phyloP scores from a whole-genome alignment of 2,329 filamentous ascomycete genomes.

The Leptographium galeiforme region DNA sequence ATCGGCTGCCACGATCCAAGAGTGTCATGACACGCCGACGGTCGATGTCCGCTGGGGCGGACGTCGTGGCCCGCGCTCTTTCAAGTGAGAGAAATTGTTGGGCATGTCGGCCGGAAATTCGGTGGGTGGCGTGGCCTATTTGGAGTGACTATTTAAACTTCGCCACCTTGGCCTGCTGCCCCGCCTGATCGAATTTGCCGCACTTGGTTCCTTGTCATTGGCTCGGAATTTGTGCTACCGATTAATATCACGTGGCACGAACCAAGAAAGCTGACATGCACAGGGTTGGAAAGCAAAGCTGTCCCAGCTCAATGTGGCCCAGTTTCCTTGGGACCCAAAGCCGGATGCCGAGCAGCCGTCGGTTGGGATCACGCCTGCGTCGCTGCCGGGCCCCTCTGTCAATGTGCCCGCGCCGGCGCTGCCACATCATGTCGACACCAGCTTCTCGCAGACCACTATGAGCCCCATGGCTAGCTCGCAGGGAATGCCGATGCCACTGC shows the following conservation, averaged over 20 bases:
- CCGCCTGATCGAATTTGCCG: slow-evolving; percentile 7
- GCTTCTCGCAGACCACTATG: slow-evolving; percentile 22
- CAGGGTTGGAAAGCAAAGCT: slow-evolving; percentile 94
- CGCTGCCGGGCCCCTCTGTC: neutral
- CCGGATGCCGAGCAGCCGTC: slow-evolving; percentile 39
- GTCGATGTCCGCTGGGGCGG: neutral
- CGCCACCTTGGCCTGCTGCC: slow-evolving; percentile 14
- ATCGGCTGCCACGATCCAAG: neutral
- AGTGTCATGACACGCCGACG: neutral
- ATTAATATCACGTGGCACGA: neutral
- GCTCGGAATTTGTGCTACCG: neutral
- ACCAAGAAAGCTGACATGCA: neutral
- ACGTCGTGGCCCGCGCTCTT: neutral
- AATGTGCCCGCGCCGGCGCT: slow-evolving; percentile 13
- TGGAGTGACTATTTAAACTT: slow-evolving; percentile 5
- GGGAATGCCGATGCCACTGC: slow-evolving; percentile 16
- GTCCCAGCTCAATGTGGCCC: slow-evolving; percentile 68
- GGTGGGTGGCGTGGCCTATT: slow-evolving; percentile 3
- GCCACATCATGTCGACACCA: slow-evolving; percentile 5
- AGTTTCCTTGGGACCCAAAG: slow-evolving; percentile 91
- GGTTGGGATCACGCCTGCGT: neutral
- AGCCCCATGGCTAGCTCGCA: slow-evolving; percentile 19
- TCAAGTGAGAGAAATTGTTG: neutral
- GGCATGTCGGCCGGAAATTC: neutral
- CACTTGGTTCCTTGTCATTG: slow-evolving; percentile 1